Percentiles rank a stretch among this genome's conserved stretches.
phyloP scores from a whole-genome alignment of 106 monocot species.

The Xerophyta viscosa region DNA sequence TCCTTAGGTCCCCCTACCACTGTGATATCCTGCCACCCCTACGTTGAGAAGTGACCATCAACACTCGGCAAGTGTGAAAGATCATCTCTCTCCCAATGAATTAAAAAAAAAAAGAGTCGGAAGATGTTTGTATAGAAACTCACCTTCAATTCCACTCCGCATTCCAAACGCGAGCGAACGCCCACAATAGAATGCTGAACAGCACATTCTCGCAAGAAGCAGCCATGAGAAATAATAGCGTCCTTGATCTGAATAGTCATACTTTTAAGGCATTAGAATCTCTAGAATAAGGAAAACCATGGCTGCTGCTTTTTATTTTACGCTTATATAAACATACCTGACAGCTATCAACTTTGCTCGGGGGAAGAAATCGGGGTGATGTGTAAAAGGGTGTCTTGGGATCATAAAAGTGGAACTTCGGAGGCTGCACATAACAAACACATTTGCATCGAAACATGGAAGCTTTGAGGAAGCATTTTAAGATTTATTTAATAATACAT shows the following conservation, averaged over 20 bases:
- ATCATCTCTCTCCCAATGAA: too few species aligned
- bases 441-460: too few species aligned
- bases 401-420: constrained; percentile 86
- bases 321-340: constrained; percentile 31
- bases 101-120: too few species aligned
- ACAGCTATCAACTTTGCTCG: constrained; percentile 78
- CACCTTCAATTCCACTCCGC: constrained; percentile 78
- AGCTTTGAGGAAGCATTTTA: too few species aligned
- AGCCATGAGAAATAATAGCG: constrained; percentile 85
- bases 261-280: neutral
- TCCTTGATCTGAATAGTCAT: constrained; percentile 48
- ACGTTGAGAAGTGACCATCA: too few species aligned
- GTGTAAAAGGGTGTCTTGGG: constrained; percentile 82
- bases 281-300: neutral
- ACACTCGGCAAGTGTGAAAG: too few species aligned
- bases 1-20: too few species aligned
- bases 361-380: constrained; percentile 77
- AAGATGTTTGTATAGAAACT: constrained; percentile 2
- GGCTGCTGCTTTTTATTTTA: neutral
- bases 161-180: constrained; percentile 67
- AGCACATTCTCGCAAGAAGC: constrained; percentile 72
- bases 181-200: constrained; percentile 72
- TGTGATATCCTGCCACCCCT: too few species aligned
- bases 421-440: constrained; percentile 28
- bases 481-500: too few species aligned